These are phyloP conservation scores for Solioccasus polychromus DNA, from an alignment of 768 basidiomycete genomes.

Conservation along the genomic window DNA sequence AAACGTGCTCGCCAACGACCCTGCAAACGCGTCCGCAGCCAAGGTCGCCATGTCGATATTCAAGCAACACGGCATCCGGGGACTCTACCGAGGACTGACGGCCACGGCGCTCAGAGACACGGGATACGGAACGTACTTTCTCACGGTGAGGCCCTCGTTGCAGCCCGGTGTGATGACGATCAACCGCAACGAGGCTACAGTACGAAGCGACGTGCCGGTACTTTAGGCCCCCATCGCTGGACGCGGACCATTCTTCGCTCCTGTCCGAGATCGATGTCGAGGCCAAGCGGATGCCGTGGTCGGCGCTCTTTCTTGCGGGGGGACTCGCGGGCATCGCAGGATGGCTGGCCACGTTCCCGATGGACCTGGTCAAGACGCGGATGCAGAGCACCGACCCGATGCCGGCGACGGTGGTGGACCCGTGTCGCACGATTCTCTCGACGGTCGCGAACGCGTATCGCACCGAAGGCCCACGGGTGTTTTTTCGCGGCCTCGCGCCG, in stretches of 20 bases:
- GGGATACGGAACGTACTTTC: slow-evolving; percentile 87
- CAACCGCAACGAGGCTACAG: slow-evolving; percentile 29
- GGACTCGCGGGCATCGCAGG: slow-evolving; percentile 74
- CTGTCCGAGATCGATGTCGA: slow-evolving; percentile 41
- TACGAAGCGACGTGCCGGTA: slow-evolving; percentile 65
- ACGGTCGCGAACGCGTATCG: slow-evolving; percentile 61
- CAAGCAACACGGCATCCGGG: slow-evolving; percentile 52
- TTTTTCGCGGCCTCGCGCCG: slow-evolving; percentile 74
- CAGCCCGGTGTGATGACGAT: not conserved
- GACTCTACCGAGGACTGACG: slow-evolving; percentile 74
- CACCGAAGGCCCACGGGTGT: slow-evolving; percentile 63
- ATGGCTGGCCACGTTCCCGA: slow-evolving; percentile 81
- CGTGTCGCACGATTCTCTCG: slow-evolving; percentile 56
- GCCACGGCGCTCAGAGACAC: slow-evolving; percentile 75
- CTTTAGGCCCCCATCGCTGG: slow-evolving; percentile 32
- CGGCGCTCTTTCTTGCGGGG: slow-evolving; percentile 66
- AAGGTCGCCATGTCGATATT: slow-evolving; percentile 58
- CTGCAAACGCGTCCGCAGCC: slow-evolving; percentile 43
- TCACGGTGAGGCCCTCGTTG: slow-evolving; percentile 47
- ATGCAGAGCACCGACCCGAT: slow-evolving; percentile 55
- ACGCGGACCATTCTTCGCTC: slow-evolving; percentile 34
- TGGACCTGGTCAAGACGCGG: slow-evolving; percentile 89
- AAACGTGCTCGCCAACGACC: slow-evolving; percentile 36
- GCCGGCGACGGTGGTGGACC: slow-evolving; percentile 33
- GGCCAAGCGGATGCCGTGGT: slow-evolving; percentile 42